Base-by-base conservation (phyloP, 352 stramenopile genomes). In the Phytophthora melonis region DNA sequence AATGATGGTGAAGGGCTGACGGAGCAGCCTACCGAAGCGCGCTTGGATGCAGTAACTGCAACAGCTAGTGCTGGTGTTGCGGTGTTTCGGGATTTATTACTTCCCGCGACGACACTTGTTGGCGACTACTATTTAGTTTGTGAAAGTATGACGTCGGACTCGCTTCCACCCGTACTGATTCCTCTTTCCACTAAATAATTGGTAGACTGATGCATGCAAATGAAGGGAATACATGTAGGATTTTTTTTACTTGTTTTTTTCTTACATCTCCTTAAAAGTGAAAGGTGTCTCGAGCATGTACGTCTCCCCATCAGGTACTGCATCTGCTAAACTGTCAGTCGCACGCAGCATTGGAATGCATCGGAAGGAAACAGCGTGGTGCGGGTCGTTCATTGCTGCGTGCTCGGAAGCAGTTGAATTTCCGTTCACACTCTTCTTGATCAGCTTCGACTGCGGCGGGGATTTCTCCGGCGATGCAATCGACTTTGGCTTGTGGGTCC, bases 261-360 rank as follows among this genome's bases (percentile, higher is more conserved):
- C 18, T 58, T 72, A 70, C 32, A 70, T 69, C 21, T 79, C 60
- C 30, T 83, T 81, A 23, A 90, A 76, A 18, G 70, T 70, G 32
- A 90, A 92, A 0, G 82, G 78, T 9, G 87, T 79, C 60, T 88
- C 78, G 16, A 81, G 72, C 25, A 80, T 72, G 54, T 80, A 87
- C 0, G 58, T 60, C 45, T 90, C 82, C 21, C 62, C 76, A 19
- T 82, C 66, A 62, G 77, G 65, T 0, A 81, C 41, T 23, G 76
- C 74, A 21, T 76, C 66, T 14, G 34, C 27, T 34, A 74, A 59
- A 8, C 80, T 75, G 5, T 88, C 83, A 8, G 60, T 66, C 14
- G 69, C 47, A 13, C 66, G 72, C 21, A 66, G 56, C 23, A 88
- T 60, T 5, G 80, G 75, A 21, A 64, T 89, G 69, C 84, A 92